Percentiles rank a stretch among this genome's conserved stretches.
These are phyloP conservation scores for Linderniella brevidens DNA, from an alignment of 257 asterid genomes.

Conservation along the genomic window DNA sequence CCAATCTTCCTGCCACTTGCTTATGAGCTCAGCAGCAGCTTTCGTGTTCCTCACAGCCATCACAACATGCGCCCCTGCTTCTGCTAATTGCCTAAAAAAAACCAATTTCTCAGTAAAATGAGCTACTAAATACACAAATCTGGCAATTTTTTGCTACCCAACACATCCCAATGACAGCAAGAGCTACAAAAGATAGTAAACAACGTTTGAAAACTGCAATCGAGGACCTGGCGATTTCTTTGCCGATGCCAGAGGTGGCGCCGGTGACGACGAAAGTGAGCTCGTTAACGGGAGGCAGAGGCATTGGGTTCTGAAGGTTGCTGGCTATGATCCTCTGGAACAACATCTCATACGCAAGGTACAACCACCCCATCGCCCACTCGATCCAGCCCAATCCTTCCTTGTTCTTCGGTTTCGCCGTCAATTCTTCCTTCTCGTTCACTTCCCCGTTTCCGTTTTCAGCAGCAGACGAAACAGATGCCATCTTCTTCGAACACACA, in stretches of 20 bases:
- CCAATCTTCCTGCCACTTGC: constrained; percentile 76
- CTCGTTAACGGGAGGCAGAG: constrained; percentile 66
- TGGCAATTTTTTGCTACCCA: no score
- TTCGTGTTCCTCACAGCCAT: constrained; percentile 88
- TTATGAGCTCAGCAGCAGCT: constrained; percentile 60
- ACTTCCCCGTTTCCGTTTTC: constrained; percentile 18
- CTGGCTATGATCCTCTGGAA: constrained; percentile 93
- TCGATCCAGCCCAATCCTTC: constrained; percentile 77
- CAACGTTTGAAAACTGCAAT: not conserved
- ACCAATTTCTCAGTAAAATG: no score
- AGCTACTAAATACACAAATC: no score
- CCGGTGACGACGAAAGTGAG: constrained; percentile 84
- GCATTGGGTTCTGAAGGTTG: constrained; percentile 72
- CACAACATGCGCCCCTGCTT: constrained; percentile 85
- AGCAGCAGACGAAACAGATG: constrained; percentile 21
- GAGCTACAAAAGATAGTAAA: not conserved
- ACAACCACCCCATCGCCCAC: constrained; percentile 76
- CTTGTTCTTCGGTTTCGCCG: constrained; percentile 7
- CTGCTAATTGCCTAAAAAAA: constrained; percentile 60
- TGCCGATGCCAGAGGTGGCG: constrained; percentile 93
- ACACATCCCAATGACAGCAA: no score
- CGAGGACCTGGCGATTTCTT: constrained; percentile 64
- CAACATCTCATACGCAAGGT: constrained; percentile 53
- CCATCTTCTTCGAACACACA: constrained; percentile 15
- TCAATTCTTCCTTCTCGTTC: constrained; percentile 14